Percentiles rank a stretch among this genome's conserved stretches.
Evolutionary conservation across 2,329 filamentous ascomycete species (phyloP).

Genomic region (Magnaporthales sp.): DNA sequence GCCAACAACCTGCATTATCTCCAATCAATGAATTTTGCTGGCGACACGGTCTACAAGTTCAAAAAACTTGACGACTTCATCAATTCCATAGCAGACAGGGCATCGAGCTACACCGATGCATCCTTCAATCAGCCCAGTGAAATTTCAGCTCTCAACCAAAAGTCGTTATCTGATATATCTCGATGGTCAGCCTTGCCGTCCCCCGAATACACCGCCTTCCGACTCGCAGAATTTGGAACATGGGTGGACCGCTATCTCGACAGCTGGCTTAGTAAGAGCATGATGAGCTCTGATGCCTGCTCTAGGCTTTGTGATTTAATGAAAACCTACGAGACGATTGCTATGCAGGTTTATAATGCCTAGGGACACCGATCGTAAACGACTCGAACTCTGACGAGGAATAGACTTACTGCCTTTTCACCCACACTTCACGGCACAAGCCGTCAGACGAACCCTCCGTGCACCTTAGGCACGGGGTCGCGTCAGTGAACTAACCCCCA

Average conservation of each 20-base stretch:
- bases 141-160: neutral
- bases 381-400: no score
- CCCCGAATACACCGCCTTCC: slow-evolving; percentile 6
- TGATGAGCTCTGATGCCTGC: slow-evolving; percentile 17
- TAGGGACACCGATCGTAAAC: no score
- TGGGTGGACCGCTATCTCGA: slow-evolving; percentile 38
- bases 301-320: slow-evolving; percentile 20
- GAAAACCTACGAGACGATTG: slow-evolving; percentile 21
- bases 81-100: neutral
- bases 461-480: no score
- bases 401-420: no score
- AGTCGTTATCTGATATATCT: neutral
- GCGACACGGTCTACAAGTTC: neutral
- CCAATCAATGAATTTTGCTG: neutral
- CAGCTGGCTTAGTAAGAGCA: slow-evolving; percentile 25
- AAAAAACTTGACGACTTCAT: neutral
- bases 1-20: neutral
- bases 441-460: no score
- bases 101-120: neutral
- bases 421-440: no score
- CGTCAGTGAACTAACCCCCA: no score
- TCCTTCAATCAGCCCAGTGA: neutral
- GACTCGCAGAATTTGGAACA: slow-evolving; percentile 32
- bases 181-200: neutral
- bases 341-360: no score